phyloP scores from a whole-genome alignment of 1,284 basidiomycete genomes.

The Moesziomyces sp. region DNA sequence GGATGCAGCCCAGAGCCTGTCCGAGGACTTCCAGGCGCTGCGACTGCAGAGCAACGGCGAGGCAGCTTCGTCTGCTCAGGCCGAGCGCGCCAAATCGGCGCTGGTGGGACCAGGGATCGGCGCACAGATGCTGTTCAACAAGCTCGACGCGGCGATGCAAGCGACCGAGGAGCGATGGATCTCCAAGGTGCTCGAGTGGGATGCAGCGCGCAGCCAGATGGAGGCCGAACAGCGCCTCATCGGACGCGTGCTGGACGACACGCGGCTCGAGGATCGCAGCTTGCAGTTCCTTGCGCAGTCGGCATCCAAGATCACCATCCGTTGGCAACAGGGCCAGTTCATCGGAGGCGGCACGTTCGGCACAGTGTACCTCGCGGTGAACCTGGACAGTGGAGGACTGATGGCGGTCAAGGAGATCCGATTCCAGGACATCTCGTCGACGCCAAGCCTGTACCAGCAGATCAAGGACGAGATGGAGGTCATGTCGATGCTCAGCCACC shows the following conservation, averaged over 20 bases:
- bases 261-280: conserved; percentile 63
- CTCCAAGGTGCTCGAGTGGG: conserved; percentile 57
- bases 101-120: conserved; percentile 45
- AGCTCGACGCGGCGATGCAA: conserved; percentile 54
- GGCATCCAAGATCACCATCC: conserved; percentile 85
- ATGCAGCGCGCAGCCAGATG: conserved; percentile 54
- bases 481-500: conserved; percentile 98
- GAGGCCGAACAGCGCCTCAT: conserved; percentile 62
- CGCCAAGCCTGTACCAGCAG: conserved; percentile 76
- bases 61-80: conserved; percentile 11
- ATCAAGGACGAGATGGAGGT: conserved; percentile 97
- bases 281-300: conserved; percentile 70
- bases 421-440: conserved; percentile 86
- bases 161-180: conserved; percentile 62
- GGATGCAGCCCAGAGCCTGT: conserved; percentile 26
- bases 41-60: conserved; percentile 70
- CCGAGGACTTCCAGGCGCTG: conserved; percentile 39
- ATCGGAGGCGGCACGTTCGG: conserved; percentile 94
- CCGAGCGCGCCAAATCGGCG: conserved; percentile 73
- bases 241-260: conserved; percentile 66
- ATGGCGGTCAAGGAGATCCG: conserved; percentile 99
- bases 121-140: conserved; percentile 45
- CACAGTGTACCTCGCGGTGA: conserved; percentile 93
- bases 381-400: conserved; percentile 92
- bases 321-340: conserved; percentile 98